phyloP scores from a whole-genome alignment of 1,284 basidiomycete species.

The Cryptococcus sp. region DNA sequence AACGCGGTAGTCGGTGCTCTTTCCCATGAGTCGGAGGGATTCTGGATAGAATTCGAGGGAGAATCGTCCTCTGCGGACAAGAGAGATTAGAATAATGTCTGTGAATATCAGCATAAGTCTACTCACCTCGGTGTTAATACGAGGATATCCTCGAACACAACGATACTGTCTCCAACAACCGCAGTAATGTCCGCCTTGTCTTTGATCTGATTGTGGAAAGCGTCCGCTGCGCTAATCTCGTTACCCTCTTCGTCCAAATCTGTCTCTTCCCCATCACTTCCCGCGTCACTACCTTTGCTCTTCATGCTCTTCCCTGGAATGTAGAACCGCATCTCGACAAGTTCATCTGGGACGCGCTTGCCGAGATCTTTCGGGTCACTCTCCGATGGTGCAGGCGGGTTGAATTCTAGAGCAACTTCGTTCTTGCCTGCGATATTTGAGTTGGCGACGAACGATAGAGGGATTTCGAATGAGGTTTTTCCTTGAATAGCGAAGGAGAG shows the following conservation, averaged over 20 bases:
- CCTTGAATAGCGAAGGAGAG: conserved; percentile 88
- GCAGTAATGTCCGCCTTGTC: conserved; percentile 95
- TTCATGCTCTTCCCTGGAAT: conserved; percentile 70
- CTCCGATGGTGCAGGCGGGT: conserved; percentile 56
- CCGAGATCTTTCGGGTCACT: conserved; percentile 51
- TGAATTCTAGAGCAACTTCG: conserved; percentile 96
- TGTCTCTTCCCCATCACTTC: conserved; percentile 63
- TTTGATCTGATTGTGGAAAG: conserved; percentile 95
- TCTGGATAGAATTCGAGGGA: conserved; percentile 97
- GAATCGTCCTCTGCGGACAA: conserved; percentile 74
- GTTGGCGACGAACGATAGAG: conserved; percentile 84
- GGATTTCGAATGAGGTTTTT: conserved; percentile 89
- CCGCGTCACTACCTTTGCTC: conserved; percentile 65
- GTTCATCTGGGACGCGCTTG: conserved; percentile 68
- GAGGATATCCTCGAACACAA: conserved; percentile 96
- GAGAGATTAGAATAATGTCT: not conserved
- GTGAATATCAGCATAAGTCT: not conserved
- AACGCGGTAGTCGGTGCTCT: conserved; percentile 99
- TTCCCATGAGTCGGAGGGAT: conserved; percentile 90
- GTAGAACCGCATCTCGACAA: conserved; percentile 95
- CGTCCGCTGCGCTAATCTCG: conserved; percentile 81
- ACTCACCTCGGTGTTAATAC: conserved; percentile 79
- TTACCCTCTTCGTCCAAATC: conserved; percentile 57
- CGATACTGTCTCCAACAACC: conserved; percentile 85
- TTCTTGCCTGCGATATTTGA: conserved; percentile 97